phyloP scores from a whole-genome alignment of 1,284 basidiomycete genomes.

The Microbotryomycetes sp. region DNA sequence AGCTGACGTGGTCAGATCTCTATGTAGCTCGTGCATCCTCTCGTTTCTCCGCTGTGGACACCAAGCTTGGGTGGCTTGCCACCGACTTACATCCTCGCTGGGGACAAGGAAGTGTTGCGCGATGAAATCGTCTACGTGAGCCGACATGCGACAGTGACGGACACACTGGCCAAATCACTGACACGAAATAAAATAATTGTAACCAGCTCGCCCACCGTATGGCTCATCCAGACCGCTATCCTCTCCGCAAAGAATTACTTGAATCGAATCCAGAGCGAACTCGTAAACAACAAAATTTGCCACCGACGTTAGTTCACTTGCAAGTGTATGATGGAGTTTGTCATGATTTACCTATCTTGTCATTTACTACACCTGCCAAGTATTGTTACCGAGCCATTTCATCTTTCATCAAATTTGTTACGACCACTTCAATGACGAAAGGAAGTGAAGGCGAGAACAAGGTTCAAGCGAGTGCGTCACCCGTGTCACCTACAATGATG shows the following conservation, averaged over 20 bases:
- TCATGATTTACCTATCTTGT: constrained; percentile 47
- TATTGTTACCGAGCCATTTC: constrained; percentile 44
- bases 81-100: constrained; percentile 75
- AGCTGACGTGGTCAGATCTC: not conserved
- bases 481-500: constrained; percentile 4
- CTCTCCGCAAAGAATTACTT: constrained; percentile 44
- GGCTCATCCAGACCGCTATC: constrained; percentile 69
- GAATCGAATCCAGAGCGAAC: constrained; percentile 33
- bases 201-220: constrained; percentile 78
- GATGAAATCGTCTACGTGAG: constrained; percentile 87
- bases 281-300: constrained; percentile 42
- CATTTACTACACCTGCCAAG: constrained; percentile 44
- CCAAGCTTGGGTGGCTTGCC: constrained; percentile 85
- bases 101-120: constrained; percentile 83
- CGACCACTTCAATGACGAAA: not conserved
- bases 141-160: too few relatives aligned
- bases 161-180: constrained; percentile 16
- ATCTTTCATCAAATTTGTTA: constrained; percentile 36
- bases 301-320: constrained; percentile 75
- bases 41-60: constrained; percentile 67
- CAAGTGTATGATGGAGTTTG: constrained; percentile 56
- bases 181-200: constrained; percentile 10
- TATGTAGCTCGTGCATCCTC: constrained; percentile 52
- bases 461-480: not conserved
- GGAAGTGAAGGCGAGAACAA: not conserved